These are phyloP conservation scores for Tuber umbilicatum DNA, from an alignment of 495 filamentous ascomycete species.

Conservation along the genomic window DNA sequence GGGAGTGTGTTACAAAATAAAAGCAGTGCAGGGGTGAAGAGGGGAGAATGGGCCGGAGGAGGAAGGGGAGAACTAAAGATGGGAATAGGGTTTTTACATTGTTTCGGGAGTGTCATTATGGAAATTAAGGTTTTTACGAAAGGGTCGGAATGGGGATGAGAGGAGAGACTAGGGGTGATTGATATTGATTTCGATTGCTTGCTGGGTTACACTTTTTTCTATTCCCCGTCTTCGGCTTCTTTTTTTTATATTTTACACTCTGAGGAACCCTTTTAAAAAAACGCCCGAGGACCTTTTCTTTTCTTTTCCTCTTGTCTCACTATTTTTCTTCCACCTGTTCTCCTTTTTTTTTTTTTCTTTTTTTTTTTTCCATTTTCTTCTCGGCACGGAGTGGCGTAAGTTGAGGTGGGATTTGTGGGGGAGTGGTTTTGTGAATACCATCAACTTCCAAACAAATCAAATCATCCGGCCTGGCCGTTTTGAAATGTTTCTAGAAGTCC, in stretches of 20 bases:
- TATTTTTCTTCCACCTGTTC: slow-evolving; percentile 27
- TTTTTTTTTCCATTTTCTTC: slow-evolving; percentile 33
- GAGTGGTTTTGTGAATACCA: slow-evolving; percentile 36
- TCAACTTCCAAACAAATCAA: slow-evolving; percentile 40
- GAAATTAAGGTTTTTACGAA: slow-evolving; percentile 1
- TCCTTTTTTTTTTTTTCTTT: slow-evolving; percentile 22
- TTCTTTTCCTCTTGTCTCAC: neutral
- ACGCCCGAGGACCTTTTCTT: neutral
- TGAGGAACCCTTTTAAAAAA: slow-evolving; percentile 23
- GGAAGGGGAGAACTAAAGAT: neutral
- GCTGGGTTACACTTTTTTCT: slow-evolving; percentile 22
- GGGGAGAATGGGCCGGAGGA: neutral
- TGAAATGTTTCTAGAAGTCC: neutral
- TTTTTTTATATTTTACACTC: neutral
- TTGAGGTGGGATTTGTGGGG: slow-evolving; percentile 28
- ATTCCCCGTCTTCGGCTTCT: neutral
- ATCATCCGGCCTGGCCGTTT: slow-evolving; percentile 19
- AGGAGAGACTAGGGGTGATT: neutral
- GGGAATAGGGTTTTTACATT: neutral
- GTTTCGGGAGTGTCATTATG: neutral
- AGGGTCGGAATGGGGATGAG: neutral
- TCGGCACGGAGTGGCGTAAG: slow-evolving; percentile 28
- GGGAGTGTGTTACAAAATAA: neutral
- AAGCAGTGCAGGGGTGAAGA: neutral
- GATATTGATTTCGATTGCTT: slow-evolving; percentile 32